Conservation (phyloP, 2,329 filamentous ascomycete species). For the Phaeophleospora eucalypticola region DNA sequence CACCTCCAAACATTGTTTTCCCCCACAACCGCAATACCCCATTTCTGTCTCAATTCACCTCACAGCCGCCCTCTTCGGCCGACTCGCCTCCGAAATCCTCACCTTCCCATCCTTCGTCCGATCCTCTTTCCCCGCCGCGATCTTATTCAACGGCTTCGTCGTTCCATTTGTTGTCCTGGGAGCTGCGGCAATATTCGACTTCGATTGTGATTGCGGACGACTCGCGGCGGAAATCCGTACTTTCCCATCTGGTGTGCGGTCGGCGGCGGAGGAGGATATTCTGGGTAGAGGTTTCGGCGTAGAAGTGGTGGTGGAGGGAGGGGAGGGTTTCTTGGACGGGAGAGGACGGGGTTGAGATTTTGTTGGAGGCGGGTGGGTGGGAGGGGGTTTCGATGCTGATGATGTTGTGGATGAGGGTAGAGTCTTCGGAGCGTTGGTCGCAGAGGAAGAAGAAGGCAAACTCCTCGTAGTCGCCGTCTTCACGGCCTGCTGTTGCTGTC, state of each 20-base stretch:
- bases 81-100: constrained; percentile 19
- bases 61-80: constrained; percentile 12
- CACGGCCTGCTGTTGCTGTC: constrained; percentile 4
- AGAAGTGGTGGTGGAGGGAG: constrained; percentile 1
- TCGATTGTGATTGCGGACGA: constrained; percentile 8
- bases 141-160: constrained; percentile 4
- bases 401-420: neutral
- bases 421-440: neutral
- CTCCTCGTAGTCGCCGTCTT: constrained; percentile 8
- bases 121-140: constrained; percentile 7
- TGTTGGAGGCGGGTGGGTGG: constrained; percentile 5
- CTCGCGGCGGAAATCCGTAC: constrained; percentile 13
- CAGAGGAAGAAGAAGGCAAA: constrained; percentile 8
- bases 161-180: constrained; percentile 5
- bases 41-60: neutral
- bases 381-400: neutral
- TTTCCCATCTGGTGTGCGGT: constrained; percentile 18
- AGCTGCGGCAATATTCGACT: constrained; percentile 4
- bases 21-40: too few relatives aligned
- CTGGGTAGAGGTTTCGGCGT: constrained; percentile 1
- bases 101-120: constrained; percentile 21
- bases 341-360: constrained; percentile 5
- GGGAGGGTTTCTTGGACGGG: constrained; percentile 9
- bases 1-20: too few relatives aligned
- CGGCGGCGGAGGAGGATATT: constrained; percentile 10